A percentile compares a stretch with the other conserved stretches of the same genome.
Conservation (phyloP, 2,329 filamentous ascomycete genomes). For the Grosmannia huntii region DNA sequence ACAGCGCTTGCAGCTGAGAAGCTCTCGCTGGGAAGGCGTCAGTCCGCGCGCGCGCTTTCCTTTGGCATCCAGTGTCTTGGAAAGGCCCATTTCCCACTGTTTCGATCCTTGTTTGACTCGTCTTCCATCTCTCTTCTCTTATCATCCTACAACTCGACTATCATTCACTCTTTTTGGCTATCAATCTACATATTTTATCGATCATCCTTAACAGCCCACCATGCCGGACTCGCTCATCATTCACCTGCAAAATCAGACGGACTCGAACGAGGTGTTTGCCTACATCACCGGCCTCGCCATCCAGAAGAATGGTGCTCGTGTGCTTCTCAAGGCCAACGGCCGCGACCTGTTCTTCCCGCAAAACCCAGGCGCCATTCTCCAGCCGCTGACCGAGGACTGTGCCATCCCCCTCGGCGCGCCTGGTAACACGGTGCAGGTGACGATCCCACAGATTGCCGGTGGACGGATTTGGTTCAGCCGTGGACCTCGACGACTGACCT, state of each 20-base stretch:
- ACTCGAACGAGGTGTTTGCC: slow-evolving; percentile 41
- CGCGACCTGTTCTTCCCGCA: slow-evolving; percentile 43
- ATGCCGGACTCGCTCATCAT: slow-evolving; percentile 37
- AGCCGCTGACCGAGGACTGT: slow-evolving; percentile 39
- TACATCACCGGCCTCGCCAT: slow-evolving; percentile 54
- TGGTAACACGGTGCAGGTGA: slow-evolving; percentile 38
- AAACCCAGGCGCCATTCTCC: slow-evolving; percentile 31
- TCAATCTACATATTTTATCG: not conserved
- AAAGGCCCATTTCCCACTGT: too few relatives aligned
- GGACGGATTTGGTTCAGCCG: slow-evolving; percentile 52
- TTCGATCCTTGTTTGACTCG: slow-evolving; percentile 1
- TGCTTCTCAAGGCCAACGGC: slow-evolving; percentile 30
- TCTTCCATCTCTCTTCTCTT: not conserved
- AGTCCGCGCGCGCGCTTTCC: not conserved
- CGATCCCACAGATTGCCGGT: slow-evolving; percentile 51
- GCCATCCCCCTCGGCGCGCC: slow-evolving; percentile 46
- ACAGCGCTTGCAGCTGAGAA: not conserved
- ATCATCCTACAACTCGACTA: too few relatives aligned
- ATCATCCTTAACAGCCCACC: not conserved
- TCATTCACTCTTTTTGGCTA: not conserved
- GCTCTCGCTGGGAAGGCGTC: not conserved
- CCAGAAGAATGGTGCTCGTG: slow-evolving; percentile 25
- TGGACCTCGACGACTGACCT: slow-evolving; percentile 39
- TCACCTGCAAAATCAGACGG: slow-evolving; percentile 41
- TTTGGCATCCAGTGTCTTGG: slow-evolving; percentile 1